Evolutionary conservation across 2,329 filamentous ascomycete genomes (phyloP).

Genomic region (Ampelomyces quisqualis): DNA sequence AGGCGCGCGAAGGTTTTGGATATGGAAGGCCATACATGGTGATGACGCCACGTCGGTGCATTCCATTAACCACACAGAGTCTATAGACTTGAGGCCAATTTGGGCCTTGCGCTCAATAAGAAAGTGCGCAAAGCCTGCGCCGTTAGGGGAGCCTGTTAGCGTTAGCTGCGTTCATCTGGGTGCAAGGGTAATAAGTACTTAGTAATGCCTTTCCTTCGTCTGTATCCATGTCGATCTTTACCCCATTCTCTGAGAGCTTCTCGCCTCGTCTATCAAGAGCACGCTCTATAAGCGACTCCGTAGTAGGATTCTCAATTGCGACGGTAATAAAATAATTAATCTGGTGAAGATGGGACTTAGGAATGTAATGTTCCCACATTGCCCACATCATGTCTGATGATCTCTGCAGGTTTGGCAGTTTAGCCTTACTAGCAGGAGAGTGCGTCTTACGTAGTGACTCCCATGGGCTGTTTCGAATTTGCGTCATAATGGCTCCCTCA

Average conservation of each 20-base stretch:
- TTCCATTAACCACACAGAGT: background rate
- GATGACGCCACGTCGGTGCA: background rate
- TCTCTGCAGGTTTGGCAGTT: background rate
- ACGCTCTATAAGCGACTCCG: background rate
- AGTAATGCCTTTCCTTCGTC: background rate
- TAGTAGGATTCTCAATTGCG: background rate
- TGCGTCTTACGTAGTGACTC: background rate
- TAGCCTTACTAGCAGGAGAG: background rate
- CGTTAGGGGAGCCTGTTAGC: background rate
- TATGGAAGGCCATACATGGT: background rate
- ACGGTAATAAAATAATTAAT: background rate
- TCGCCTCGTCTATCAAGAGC: background rate
- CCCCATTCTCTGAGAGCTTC: background rate
- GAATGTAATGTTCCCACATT: background rate
- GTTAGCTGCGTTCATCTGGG: background rate
- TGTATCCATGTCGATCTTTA: background rate
- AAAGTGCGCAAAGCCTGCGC: slow-evolving; percentile 2
- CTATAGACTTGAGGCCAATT: background rate
- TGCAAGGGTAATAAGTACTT: background rate
- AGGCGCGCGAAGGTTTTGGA: too few species aligned
- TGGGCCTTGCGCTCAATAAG: background rate
- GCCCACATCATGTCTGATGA: slow-evolving; percentile 2
- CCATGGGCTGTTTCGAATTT: background rate
- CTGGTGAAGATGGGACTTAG: background rate
- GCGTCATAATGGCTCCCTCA: background rate